Evolutionary conservation across 192 early-diverging fungal species (phyloP).

Genomic region (Podila horticola): DNA sequence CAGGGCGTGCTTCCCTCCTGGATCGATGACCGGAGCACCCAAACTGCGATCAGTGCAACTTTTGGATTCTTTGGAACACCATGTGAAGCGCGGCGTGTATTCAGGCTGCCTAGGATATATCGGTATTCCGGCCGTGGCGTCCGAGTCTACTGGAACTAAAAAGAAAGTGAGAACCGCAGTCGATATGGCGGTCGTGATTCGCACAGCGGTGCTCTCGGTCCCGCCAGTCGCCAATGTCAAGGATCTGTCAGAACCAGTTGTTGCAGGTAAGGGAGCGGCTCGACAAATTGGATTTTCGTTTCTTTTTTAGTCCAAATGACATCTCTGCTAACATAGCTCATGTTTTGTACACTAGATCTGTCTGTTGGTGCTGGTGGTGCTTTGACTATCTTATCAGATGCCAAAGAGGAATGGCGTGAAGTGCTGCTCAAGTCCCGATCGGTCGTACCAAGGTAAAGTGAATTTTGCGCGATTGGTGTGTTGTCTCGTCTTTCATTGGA

Average conservation of each 20-base stretch:
- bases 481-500: no score
- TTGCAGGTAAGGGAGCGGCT: conserved; percentile 24
- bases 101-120: conserved; percentile 93
- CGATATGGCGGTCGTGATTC: conserved; percentile 80
- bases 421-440: conserved; percentile 81
- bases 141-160: conserved; percentile 12
- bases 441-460: conserved; percentile 58
- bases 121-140: conserved; percentile 54
- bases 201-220: conserved; percentile 78
- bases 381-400: conserved; percentile 87
- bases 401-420: conserved; percentile 89
- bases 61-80: conserved; percentile 76
- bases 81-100: conserved; percentile 83
- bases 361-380: conserved; percentile 95
- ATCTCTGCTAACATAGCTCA: background rate
- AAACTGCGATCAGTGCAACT: conserved; percentile 87
- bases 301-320: background rate
- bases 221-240: conserved; percentile 8
- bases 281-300: background rate
- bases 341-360: conserved; percentile 53
- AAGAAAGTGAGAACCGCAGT: conserved; percentile 22
- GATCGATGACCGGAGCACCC: conserved; percentile 98
- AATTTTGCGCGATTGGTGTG: no score
- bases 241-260: conserved; percentile 1
- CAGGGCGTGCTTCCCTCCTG: conserved; percentile 89